A percentile compares a stretch with the other conserved stretches of the same genome.
These are phyloP conservation scores for Cryptococcus hybrid DNA, from an alignment of 1,284 basidiomycete species.

Conservation along the genomic window DNA sequence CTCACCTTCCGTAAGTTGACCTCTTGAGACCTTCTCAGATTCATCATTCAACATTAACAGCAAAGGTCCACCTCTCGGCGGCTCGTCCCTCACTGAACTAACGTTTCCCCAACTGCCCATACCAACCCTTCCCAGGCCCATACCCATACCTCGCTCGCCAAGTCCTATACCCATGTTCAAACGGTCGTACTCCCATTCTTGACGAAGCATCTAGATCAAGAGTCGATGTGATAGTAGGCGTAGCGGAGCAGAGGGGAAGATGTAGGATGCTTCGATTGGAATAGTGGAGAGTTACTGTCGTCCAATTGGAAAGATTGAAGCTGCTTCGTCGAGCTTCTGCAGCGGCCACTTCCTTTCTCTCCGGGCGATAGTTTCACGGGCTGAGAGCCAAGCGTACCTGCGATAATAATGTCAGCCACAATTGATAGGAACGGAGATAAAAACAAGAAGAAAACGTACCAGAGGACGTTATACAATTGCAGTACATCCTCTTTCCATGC, in stretches of 20 bases:
- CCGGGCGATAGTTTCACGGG: conserved; percentile 30
- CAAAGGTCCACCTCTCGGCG: neutral
- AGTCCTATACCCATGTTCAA: neutral
- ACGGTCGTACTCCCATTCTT: neutral
- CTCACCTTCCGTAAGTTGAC: neutral
- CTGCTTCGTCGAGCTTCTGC: conserved; percentile 13
- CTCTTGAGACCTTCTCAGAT: neutral
- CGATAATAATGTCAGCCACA: neutral
- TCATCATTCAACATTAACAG: neutral
- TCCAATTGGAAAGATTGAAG: neutral
- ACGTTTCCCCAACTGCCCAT: conserved; percentile 10
- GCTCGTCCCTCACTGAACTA: conserved; percentile 26
- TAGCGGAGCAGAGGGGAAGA: neutral
- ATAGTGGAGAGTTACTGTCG: neutral
- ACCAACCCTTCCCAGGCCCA: neutral
- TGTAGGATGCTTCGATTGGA: neutral
- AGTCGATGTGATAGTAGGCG: neutral
- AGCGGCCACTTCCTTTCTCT: conserved; percentile 18
- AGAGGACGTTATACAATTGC: conserved; percentile 87
- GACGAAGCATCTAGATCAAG: neutral
- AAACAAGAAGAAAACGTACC: conserved; percentile 58
- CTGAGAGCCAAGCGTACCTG: conserved; percentile 46
- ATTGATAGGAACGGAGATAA: too few relatives aligned
- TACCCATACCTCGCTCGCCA: neutral
- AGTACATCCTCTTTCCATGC: conserved; percentile 94